Evolutionary conservation across 2,329 filamentous ascomycete genomes (phyloP).

Genomic region (Cladophialophora yegresii): DNA sequence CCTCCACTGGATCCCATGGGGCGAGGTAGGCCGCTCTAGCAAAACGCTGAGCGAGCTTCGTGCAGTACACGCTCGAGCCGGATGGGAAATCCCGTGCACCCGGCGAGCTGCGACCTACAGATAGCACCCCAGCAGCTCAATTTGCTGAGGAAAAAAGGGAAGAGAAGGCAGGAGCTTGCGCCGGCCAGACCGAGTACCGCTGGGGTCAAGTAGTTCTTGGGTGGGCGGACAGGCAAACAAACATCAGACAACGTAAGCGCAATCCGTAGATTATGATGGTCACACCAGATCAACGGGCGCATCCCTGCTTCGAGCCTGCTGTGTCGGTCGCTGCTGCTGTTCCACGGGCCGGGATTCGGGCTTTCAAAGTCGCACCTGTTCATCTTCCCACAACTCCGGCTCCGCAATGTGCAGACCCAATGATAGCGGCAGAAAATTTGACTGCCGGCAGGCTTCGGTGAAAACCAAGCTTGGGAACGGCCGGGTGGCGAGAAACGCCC

Average conservation of each 20-base stretch:
- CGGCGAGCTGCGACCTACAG: not conserved
- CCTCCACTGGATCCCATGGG: not conserved
- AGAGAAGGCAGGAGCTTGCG: not conserved
- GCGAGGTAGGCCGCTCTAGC: not conserved
- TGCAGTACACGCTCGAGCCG: not conserved
- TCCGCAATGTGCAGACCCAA: not conserved
- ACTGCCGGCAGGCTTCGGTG: not conserved
- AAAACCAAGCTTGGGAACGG: constrained; percentile 9
- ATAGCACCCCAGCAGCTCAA: not conserved
- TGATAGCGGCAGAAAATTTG: constrained; percentile 6
- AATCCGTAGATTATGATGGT: not conserved
- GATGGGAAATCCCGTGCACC: not conserved
- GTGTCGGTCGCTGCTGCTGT: constrained; percentile 2
- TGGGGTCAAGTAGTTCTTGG: not conserved
- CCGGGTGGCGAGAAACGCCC: constrained; percentile 8
- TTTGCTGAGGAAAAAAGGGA: not conserved
- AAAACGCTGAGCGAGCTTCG: not conserved
- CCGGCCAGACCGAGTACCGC: not conserved
- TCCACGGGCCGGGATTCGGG: not conserved
- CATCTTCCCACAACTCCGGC: not conserved
- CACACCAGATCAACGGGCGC: not conserved
- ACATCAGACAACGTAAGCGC: not conserved
- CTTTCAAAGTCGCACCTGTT: not conserved
- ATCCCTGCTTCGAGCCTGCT: not conserved
- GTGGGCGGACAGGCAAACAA: not conserved